These are phyloP conservation scores for Trichoderma erinaceum DNA, from an alignment of 495 filamentous ascomycete species.

Conservation along the genomic window DNA sequence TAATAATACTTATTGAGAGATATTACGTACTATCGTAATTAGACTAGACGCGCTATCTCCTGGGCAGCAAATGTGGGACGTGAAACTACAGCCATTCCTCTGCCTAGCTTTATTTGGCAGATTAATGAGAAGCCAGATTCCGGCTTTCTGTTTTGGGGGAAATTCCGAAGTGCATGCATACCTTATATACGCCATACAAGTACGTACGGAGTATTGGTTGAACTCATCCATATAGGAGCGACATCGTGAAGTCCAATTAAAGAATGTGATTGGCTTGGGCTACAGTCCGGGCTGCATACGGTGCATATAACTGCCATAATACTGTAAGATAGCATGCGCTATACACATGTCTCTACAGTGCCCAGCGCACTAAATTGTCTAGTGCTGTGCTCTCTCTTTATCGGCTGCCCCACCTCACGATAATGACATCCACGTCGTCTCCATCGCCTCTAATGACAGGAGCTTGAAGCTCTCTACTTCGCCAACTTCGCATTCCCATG, in stretches of 20 bases:
- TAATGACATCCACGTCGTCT: slow-evolving; percentile 14
- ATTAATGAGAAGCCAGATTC: background rate
- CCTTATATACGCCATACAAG: background rate
- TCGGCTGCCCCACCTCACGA: slow-evolving; percentile 1
- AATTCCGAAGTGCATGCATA: background rate
- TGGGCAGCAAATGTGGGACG: background rate
- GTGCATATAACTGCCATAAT: background rate
- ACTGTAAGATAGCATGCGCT: background rate
- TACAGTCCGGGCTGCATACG: background rate
- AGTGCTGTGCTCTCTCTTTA: background rate
- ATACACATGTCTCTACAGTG: background rate
- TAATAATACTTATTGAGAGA: background rate
- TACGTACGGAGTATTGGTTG: background rate
- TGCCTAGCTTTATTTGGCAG: background rate
- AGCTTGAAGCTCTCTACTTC: background rate
- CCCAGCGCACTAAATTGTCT: background rate
- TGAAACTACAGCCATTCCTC: background rate
- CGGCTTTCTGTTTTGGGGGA: background rate
- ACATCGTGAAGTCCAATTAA: background rate
- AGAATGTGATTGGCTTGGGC: background rate
- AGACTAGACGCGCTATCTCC: background rate
- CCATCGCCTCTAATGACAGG: background rate
- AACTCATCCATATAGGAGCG: background rate
- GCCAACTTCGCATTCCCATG: slow-evolving; percentile 44
- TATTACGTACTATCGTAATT: background rate